These are phyloP conservation scores for Mangifera indica DNA, from an alignment of 345 rosid species.

Conservation along the genomic window DNA sequence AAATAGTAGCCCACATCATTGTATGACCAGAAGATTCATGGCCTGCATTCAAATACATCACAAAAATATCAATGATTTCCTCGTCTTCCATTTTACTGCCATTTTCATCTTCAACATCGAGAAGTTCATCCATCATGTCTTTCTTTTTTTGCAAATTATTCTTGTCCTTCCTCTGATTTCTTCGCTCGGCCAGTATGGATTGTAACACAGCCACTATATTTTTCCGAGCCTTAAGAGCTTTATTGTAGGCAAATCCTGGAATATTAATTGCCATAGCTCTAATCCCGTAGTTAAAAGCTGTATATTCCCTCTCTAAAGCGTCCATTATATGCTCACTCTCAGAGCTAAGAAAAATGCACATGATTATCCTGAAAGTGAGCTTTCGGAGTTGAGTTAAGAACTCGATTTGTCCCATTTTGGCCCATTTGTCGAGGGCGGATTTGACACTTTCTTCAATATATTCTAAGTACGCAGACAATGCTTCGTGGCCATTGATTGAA, in stretches of 20 bases:
- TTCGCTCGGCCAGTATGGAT: constrained; percentile 50
- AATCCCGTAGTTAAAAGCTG: constrained; percentile 68
- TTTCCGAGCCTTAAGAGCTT: constrained; percentile 86
- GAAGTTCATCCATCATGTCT: constrained; percentile 79
- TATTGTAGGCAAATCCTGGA: constrained; percentile 82
- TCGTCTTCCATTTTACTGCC: constrained; percentile 60
- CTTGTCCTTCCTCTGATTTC: constrained; percentile 34
- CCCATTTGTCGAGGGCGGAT: constrained; percentile 58
- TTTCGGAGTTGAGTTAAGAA: constrained; percentile 64
- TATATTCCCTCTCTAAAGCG: constrained; percentile 69
- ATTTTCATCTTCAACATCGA: constrained; percentile 65
- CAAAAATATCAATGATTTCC: constrained; percentile 71
- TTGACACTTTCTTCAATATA: constrained; percentile 66
- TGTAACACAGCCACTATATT: constrained; percentile 64
- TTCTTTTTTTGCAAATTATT: constrained; percentile 24
- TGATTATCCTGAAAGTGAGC: constrained; percentile 77
- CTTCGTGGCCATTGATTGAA: constrained; percentile 79
- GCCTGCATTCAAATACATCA: constrained; percentile 90
- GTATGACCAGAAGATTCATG: constrained; percentile 91
- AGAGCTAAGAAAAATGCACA: constrained; percentile 73
- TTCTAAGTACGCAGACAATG: constrained; percentile 53
- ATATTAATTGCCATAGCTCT: constrained; percentile 85
- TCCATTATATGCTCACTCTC: constrained; percentile 65
- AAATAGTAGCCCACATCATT: constrained; percentile 77
- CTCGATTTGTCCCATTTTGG: constrained; percentile 61